Percentiles rank a stretch among this genome's conserved stretches.
phyloP scores from a whole-genome alignment of 345 rosid genomes.

The Salix viminalis region DNA sequence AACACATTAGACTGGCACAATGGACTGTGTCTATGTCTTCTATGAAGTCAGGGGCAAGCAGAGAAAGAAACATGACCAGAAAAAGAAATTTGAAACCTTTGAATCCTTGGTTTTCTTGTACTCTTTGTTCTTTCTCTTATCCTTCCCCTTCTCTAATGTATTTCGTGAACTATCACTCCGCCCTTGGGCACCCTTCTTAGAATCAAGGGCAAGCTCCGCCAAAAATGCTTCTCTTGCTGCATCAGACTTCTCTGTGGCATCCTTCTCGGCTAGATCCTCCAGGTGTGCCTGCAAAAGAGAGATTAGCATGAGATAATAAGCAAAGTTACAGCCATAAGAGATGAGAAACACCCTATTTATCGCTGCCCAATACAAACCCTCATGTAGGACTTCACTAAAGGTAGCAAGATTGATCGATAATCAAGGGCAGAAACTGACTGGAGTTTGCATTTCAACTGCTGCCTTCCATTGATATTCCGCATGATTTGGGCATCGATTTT shows the following conservation, averaged over 20 bases:
- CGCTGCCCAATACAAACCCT: conserved; percentile 51
- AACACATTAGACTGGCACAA: conserved; percentile 17
- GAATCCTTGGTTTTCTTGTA: conserved; percentile 63
- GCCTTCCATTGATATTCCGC: conserved; percentile 69
- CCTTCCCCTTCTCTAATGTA: conserved; percentile 71
- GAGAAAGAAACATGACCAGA: conserved; percentile 5
- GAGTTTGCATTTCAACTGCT: conserved; percentile 77
- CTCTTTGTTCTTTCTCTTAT: conserved; percentile 74
- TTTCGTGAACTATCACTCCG: conserved; percentile 54
- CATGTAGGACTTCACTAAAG: conserved; percentile 73
- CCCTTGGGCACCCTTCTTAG: conserved; percentile 60
- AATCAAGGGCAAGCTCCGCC: conserved; percentile 89
- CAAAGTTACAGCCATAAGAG: conserved; percentile 5
- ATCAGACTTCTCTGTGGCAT: conserved; percentile 94
- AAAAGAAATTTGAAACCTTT: conserved; percentile 45
- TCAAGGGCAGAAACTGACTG: conserved; percentile 65
- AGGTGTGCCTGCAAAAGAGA: conserved; percentile 51
- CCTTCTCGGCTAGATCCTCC: conserved; percentile 90
- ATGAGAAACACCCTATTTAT: conserved; percentile 7
- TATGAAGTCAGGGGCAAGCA: conserved; percentile 1
- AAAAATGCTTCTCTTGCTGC: conserved; percentile 97
- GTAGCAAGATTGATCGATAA: conserved; percentile 60
- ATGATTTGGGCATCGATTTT: conserved; percentile 74
- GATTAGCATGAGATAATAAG: neutral
- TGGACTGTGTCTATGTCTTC: neutral